Evolutionary conservation across 2,329 filamentous ascomycete genomes (phyloP), one percentile per base, ranked within the genome.

Genomic region (Aspergillus melleus): DNA sequence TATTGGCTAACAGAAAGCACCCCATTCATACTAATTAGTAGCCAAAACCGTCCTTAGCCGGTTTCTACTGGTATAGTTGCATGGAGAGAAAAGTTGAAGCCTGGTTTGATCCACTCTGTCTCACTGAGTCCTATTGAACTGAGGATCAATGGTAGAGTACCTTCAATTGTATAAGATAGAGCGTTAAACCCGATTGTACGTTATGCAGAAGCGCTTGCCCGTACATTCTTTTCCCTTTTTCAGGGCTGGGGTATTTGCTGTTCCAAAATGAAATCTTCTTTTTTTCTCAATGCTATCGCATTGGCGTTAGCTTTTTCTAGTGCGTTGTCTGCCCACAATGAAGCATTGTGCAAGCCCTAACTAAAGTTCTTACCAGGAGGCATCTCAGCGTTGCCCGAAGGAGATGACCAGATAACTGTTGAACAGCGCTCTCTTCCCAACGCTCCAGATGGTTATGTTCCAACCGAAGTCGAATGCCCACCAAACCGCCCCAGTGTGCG

Each of bases 401-500:
- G 6, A 42, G 14, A n/a, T 42, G 36, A 42, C 4, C 14, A n/a
- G 3, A n/a, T 42, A 16, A 6, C 36, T 16, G 12, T 42, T n/a
- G 14, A 42, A 5, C 12, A 42, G 14, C 77, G 83, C 53, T 81
- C 81, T 3, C 69, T 83, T 0, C 81, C 84, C 2, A 80, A 86
- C 68, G 82, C 85, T 51, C 81, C 88, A 6, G 81, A 90, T 69
- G 86, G 86, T 64, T 97, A 97, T 74, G 85, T 86, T 2, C 93
- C 93, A 0, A 79, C 82, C 39, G 72, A 76, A 2, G 88, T 91
- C 47, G 76, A 84, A 64, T 96, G 93, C 69, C 92, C 92, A 4
- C 77, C 80, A 6, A 80, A 79, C 24, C 83, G 86, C 52, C 92
- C 93, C 1, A 82, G 80, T 1, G 84, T 96, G 54, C 88, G 92